Evolutionary conservation across 2,329 filamentous ascomycete genomes (phyloP).

Genomic region (Aureobasidium pullulans): DNA sequence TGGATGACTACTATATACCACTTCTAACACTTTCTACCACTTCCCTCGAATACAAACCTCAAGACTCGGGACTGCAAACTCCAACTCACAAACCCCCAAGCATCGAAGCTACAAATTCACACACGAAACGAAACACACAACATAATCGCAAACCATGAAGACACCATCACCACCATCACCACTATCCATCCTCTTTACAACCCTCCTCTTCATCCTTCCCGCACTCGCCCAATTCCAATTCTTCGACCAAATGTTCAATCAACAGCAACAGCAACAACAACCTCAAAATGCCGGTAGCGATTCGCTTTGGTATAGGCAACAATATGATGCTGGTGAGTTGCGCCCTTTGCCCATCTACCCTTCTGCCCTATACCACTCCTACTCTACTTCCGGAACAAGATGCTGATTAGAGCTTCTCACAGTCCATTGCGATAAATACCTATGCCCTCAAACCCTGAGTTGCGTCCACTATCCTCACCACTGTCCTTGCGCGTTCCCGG

Average conservation of each 20-base stretch:
- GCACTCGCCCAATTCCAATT: slow-evolving; percentile 83
- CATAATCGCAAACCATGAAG: slow-evolving; percentile 1
- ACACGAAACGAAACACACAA: not conserved
- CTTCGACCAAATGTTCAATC: slow-evolving; percentile 95
- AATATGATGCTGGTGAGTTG: slow-evolving; percentile 57
- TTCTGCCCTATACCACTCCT: too few relatives aligned
- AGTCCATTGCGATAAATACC: slow-evolving; percentile 88
- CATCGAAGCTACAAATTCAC: not conserved
- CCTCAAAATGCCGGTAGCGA: slow-evolving; percentile 80
- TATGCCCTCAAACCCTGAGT: slow-evolving; percentile 87
- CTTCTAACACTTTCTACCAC: not conserved
- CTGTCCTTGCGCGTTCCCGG: slow-evolving; percentile 78
- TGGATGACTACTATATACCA: not conserved
- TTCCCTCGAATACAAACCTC: too few relatives aligned
- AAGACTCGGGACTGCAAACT: too few relatives aligned
- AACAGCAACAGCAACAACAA: slow-evolving; percentile 50
- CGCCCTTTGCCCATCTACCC: not conserved
- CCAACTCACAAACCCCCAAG: too few relatives aligned
- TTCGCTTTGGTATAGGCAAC: slow-evolving; percentile 66
- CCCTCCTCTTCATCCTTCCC: slow-evolving; percentile 53
- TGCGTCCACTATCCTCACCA: slow-evolving; percentile 97
- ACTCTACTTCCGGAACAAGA: too few relatives aligned
- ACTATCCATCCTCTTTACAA: slow-evolving; percentile 26
- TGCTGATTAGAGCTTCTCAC: not conserved
- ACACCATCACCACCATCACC: slow-evolving; percentile 17